Evolutionary conservation across 2,329 filamentous ascomycete species (phyloP).

Genomic region (Herpotrichia juniperi): DNA sequence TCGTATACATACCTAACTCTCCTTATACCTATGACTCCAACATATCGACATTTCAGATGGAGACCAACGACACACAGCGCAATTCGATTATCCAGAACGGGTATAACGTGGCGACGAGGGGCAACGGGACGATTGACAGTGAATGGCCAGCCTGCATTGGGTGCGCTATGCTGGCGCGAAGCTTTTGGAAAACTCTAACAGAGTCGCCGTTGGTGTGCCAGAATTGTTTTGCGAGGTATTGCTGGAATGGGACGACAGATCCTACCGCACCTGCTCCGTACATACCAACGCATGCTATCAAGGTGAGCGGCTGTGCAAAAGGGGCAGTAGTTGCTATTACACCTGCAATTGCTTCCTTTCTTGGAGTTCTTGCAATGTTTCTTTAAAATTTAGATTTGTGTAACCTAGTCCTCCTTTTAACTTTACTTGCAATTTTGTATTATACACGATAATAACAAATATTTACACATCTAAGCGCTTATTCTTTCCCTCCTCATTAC

Average conservation of each 20-base stretch:
- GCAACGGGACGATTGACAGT: conserved; percentile 56
- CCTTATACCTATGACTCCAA: conserved; percentile 72
- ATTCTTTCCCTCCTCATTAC: too few relatives aligned
- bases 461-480: too few relatives aligned
- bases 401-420: too few relatives aligned
- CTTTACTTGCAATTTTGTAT: too few relatives aligned
- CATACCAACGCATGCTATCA: too few relatives aligned
- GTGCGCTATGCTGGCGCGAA: conserved; percentile 61
- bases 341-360: too few relatives aligned
- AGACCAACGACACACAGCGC: conserved; percentile 80
- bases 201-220: conserved; percentile 71
- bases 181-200: conserved; percentile 70
- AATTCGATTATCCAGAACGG: conserved; percentile 73
- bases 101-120: conserved; percentile 55
- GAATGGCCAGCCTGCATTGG: conserved; percentile 59
- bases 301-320: too few relatives aligned
- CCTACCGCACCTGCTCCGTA: conserved; percentile 30
- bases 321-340: too few relatives aligned
- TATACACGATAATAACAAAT: too few relatives aligned
- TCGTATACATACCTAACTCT: conserved; percentile 71
- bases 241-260: conserved; percentile 79
- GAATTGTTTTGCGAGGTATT: conserved; percentile 78
- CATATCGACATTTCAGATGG: conserved; percentile 78
- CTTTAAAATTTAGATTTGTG: too few relatives aligned
- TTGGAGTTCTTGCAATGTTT: too few relatives aligned